phyloP scores from a whole-genome alignment of 176 grass and related monocot species.

The Triticum aestivum region DNA sequence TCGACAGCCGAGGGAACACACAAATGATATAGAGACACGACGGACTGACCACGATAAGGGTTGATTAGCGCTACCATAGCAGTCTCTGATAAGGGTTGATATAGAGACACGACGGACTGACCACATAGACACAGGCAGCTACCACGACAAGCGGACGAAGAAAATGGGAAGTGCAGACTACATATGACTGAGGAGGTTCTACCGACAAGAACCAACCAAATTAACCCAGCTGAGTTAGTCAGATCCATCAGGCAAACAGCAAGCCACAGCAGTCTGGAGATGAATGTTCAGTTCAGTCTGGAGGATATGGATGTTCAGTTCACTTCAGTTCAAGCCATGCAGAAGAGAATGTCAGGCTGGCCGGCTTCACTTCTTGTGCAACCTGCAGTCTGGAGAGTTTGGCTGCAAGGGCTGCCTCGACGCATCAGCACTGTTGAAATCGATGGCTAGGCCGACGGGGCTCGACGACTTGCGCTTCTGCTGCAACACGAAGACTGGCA shows the following conservation, averaged over 20 bases:
- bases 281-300: no score
- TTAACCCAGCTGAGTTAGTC: background rate
- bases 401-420: constrained; percentile 56
- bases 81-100: background rate
- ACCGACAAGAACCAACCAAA: background rate
- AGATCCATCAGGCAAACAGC: constrained; percentile 22
- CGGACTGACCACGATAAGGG: background rate
- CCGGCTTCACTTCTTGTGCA: constrained; percentile 62
- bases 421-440: constrained; percentile 53
- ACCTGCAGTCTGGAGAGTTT: constrained; percentile 63
- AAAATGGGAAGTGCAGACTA: background rate
- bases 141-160: background rate
- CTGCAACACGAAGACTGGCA: constrained; percentile 25
- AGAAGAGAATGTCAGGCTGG: no score
- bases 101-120: no score
- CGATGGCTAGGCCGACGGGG: constrained; percentile 29
- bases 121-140: background rate
- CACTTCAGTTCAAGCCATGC: background rate
- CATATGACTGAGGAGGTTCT: background rate
- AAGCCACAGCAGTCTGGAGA: background rate
- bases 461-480: constrained; percentile 75
- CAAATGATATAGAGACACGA: background rate
- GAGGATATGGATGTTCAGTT: background rate
- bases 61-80: background rate
- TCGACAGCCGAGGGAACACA: background rate